phyloP scores from a whole-genome alignment of 163 green algal genomes.

The Scenedesmus sp. region DNA sequence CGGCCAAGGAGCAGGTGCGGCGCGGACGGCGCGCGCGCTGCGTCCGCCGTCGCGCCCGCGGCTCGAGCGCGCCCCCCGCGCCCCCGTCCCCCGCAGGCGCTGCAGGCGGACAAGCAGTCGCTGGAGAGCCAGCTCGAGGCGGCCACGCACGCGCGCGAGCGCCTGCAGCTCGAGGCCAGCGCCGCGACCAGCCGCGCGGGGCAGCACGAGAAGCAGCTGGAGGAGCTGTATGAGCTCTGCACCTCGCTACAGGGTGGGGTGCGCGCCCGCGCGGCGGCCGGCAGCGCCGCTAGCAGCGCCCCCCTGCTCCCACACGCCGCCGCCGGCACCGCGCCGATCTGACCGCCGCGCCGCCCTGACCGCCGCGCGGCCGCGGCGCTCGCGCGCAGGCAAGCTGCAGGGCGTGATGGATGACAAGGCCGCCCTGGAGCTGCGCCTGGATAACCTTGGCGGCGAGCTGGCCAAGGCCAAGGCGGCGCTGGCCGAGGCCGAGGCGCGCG shows the following conservation, averaged over 20 bases:
- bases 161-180: slow-evolving; percentile 28
- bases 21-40: too few relatives aligned
- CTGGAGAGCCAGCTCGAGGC: slow-evolving; percentile 45
- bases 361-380: too few relatives aligned
- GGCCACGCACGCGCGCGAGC: slow-evolving; percentile 7
- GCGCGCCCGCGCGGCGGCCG: too few relatives aligned
- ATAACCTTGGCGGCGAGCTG: slow-evolving; percentile 24
- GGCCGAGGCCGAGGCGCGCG: not conserved
- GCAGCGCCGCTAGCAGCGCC: too few relatives aligned
- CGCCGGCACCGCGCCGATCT: too few relatives aligned
- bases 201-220: slow-evolving; percentile 46
- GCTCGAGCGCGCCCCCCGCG: too few relatives aligned
- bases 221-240: slow-evolving; percentile 49
- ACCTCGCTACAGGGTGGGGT: slow-evolving; percentile 38
- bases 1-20: slow-evolving; percentile 43
- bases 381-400: slow-evolving; percentile 42
- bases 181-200: slow-evolving; percentile 24
- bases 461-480: slow-evolving; percentile 24
- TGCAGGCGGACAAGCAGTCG: slow-evolving; percentile 41
- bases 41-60: too few relatives aligned
- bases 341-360: too few relatives aligned
- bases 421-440: slow-evolving; percentile 7
- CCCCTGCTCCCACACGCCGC: too few relatives aligned
- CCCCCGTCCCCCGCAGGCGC: too few relatives aligned
- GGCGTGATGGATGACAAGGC: slow-evolving; percentile 40